A percentile compares a stretch with the other conserved stretches of the same genome.
These are phyloP conservation scores for Trichoderma koningii DNA, from an alignment of 2,329 filamentous ascomycete genomes.

Conservation along the genomic window DNA sequence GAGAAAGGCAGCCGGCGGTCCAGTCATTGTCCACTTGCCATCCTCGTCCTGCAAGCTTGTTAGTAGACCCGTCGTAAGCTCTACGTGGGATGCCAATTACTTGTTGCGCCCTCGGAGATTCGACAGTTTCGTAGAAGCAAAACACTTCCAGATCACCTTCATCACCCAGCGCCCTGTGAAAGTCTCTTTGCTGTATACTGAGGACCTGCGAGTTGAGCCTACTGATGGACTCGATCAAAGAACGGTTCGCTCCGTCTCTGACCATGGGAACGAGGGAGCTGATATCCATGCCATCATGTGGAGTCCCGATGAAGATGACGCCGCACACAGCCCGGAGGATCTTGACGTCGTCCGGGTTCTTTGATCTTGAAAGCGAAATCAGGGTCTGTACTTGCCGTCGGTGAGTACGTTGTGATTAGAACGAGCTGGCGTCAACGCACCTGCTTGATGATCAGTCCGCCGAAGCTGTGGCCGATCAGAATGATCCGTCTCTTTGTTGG, in stretches of 20 bases:
- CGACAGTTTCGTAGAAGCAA: background rate
- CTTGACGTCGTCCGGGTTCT: background rate
- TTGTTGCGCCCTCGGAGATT: background rate
- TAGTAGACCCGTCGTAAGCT: constrained; percentile 25
- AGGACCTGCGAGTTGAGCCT: background rate
- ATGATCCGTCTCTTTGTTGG: background rate
- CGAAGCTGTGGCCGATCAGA: constrained; percentile 7
- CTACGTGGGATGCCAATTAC: background rate
- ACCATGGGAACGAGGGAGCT: background rate
- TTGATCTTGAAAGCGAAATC: background rate
- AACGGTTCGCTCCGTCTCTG: background rate
- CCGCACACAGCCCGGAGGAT: background rate
- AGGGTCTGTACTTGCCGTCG: background rate
- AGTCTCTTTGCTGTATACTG: background rate
- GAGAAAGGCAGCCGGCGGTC: background rate
- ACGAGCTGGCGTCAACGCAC: background rate
- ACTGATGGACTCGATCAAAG: background rate
- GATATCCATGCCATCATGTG: background rate
- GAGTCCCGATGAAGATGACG: background rate
- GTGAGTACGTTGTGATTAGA: background rate
- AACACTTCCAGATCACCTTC: background rate
- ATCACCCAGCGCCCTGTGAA: background rate
- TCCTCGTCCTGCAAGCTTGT: background rate
- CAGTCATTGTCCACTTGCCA: background rate
- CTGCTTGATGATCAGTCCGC: constrained; percentile 5